These are phyloP conservation scores for Yamadazyma pseudoaaseri DNA, from an alignment of 1,139 yeast species.

Conservation along the genomic window DNA sequence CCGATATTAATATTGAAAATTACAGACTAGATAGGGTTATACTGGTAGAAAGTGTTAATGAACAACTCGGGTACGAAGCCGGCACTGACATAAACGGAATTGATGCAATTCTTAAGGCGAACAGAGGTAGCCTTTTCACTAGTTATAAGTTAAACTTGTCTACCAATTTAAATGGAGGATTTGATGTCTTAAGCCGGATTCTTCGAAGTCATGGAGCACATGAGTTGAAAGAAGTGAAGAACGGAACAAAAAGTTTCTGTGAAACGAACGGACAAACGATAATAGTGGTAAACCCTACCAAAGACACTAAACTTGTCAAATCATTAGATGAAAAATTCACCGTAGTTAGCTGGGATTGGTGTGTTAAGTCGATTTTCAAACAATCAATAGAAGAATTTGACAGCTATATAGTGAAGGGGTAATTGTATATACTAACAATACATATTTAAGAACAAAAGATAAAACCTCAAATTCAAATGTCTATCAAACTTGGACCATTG, in stretches of 20 bases:
- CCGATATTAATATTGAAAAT: constrained; percentile 27
- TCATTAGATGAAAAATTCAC: constrained; percentile 31
- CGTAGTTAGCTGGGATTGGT: constrained; percentile 69
- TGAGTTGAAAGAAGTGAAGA: constrained; percentile 24
- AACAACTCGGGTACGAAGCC: constrained; percentile 31
- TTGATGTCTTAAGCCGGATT: constrained; percentile 57
- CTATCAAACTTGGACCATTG: constrained; percentile 51
- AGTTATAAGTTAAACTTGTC: constrained; percentile 56
- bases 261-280: constrained; percentile 17
- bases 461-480: constrained; percentile 24
- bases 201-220: constrained; percentile 64
- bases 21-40: constrained; percentile 37
- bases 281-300: constrained; percentile 38
- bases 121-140: constrained; percentile 40
- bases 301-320: constrained; percentile 45
- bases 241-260: constrained; percentile 11
- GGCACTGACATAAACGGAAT: constrained; percentile 12
- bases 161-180: constrained; percentile 66
- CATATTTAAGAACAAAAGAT: background rate
- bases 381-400: constrained; percentile 33
- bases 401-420: constrained; percentile 14
- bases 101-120: constrained; percentile 8
- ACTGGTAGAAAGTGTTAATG: constrained; percentile 25
- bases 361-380: constrained; percentile 57
- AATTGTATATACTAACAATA: background rate